A percentile compares a stretch with the other conserved stretches of the same genome.
Evolutionary conservation across 805 yeast genomes (phyloP).

Genomic region (Debaryomyces tyrocola): DNA sequence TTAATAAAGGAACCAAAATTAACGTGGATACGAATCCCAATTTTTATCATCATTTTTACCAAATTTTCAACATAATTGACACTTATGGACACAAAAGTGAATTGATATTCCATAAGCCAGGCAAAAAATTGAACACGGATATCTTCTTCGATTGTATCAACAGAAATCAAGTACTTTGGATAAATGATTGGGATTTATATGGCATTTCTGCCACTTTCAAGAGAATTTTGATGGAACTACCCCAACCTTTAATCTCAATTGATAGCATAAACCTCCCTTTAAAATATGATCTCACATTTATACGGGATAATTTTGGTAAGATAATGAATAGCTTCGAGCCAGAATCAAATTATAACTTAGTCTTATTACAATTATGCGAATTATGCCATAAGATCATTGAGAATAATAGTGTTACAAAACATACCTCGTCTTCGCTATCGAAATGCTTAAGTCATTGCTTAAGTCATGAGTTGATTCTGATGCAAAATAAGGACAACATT

Average conservation of each 20-base stretch:
- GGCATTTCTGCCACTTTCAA: slow-evolving; percentile 50
- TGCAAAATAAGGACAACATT: slow-evolving; percentile 44
- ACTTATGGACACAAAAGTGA: slow-evolving; percentile 44
- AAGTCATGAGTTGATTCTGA: slow-evolving; percentile 46
- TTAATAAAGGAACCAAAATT: slow-evolving; percentile 19
- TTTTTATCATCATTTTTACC: slow-evolving; percentile 46
- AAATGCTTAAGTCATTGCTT: slow-evolving; percentile 54
- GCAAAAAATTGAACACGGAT: slow-evolving; percentile 46
- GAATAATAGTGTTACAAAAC: slow-evolving; percentile 41
- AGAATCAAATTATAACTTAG: slow-evolving; percentile 14
- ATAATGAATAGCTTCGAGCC: slow-evolving; percentile 11
- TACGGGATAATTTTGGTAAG: slow-evolving; percentile 29
- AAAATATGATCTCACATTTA: slow-evolving; percentile 47
- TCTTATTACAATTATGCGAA: slow-evolving; percentile 48
- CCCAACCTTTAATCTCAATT: slow-evolving; percentile 54
- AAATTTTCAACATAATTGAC: slow-evolving; percentile 49
- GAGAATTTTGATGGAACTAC: slow-evolving; percentile 50
- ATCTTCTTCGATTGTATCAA: slow-evolving; percentile 50
- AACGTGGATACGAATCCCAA: slow-evolving; percentile 17
- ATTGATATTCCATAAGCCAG: slow-evolving; percentile 56
- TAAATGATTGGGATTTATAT: slow-evolving; percentile 57
- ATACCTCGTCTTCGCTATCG: slow-evolving; percentile 40
- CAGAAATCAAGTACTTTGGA: slow-evolving; percentile 53
- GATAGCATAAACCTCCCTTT: slow-evolving; percentile 53
- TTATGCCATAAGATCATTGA: slow-evolving; percentile 37